Evolutionary conservation across 805 yeast genomes (phyloP).

Genomic region (Metschnikowia santaceciliae): DNA sequence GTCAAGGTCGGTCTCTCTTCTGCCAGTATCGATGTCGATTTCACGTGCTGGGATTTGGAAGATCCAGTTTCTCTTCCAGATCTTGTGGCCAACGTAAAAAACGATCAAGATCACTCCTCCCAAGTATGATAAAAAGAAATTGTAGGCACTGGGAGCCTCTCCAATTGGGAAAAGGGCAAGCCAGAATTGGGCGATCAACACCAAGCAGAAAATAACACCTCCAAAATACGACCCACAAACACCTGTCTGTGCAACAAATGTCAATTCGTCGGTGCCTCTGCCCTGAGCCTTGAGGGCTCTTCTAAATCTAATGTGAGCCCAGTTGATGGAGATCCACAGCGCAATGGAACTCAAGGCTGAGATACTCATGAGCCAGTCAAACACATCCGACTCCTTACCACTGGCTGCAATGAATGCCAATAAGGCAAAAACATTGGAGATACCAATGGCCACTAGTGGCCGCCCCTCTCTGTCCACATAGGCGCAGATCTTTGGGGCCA

Average conservation of each 20-base stretch:
- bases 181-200: constrained; percentile 42
- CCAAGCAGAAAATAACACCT: constrained; percentile 29
- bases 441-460: constrained; percentile 64
- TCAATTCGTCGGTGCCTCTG: constrained; percentile 34
- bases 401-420: constrained; percentile 64
- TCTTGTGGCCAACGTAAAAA: constrained; percentile 43
- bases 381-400: constrained; percentile 51
- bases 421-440: constrained; percentile 53
- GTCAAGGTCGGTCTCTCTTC: constrained; percentile 57
- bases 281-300: constrained; percentile 54
- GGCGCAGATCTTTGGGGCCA: constrained; percentile 57
- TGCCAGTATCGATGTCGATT: constrained; percentile 61
- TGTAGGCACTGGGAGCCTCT: constrained; percentile 29
- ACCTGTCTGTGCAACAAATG: constrained; percentile 36
- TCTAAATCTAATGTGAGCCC: constrained; percentile 62
- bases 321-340: constrained; percentile 74
- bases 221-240: constrained; percentile 35
- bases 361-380: constrained; percentile 73
- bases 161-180: constrained; percentile 38
- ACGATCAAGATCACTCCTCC: constrained; percentile 44
- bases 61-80: constrained; percentile 45
- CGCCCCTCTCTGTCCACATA: constrained; percentile 77
- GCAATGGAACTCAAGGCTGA: constrained; percentile 75
- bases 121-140: constrained; percentile 43
- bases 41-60: constrained; percentile 42